These are phyloP conservation scores for Catunica adiposa DNA, from an alignment of 2,329 filamentous ascomycete genomes.

Conservation along the genomic window DNA sequence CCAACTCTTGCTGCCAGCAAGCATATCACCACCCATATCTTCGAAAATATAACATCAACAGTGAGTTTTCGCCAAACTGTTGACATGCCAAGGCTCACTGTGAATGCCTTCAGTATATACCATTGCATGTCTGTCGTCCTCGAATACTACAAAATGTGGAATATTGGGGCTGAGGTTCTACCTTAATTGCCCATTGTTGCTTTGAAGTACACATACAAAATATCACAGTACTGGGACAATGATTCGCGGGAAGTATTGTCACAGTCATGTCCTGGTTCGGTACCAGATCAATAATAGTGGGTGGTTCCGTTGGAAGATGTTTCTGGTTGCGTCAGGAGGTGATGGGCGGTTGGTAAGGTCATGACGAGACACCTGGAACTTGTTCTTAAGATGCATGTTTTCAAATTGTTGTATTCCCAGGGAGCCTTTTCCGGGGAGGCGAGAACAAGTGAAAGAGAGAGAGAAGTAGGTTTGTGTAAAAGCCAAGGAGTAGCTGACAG, in stretches of 20 bases:
- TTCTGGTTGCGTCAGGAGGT: slow-evolving; percentile 32
- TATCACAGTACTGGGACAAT: slow-evolving; percentile 82
- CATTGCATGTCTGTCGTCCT: slow-evolving; percentile 53
- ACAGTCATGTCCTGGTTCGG: slow-evolving; percentile 56
- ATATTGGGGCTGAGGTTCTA: neutral
- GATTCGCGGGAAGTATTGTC: slow-evolving; percentile 80
- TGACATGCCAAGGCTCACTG: slow-evolving; percentile 75
- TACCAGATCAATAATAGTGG: slow-evolving; percentile 56
- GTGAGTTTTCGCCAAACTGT: slow-evolving; percentile 51
- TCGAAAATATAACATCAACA: slow-evolving; percentile 53
- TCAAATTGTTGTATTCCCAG: slow-evolving; percentile 62
- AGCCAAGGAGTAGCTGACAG: slow-evolving; percentile 58
- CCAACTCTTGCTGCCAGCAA: slow-evolving; percentile 43
- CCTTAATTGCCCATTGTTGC: neutral
- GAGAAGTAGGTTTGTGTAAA: slow-evolving; percentile 65
- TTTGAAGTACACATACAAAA: slow-evolving; percentile 37
- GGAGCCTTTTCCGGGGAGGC: slow-evolving; percentile 55
- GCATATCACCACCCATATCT: neutral
- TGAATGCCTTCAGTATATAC: slow-evolving; percentile 83
- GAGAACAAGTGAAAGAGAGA: slow-evolving; percentile 65
- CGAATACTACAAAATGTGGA: slow-evolving; percentile 43
- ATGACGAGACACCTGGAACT: too few species aligned
- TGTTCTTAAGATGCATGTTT: slow-evolving; percentile 34
- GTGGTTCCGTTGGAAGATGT: slow-evolving; percentile 65
- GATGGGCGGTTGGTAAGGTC: neutral